phyloP scores from a whole-genome alignment of 1,139 yeast genomes.

The Suhomyces bolitotheri region DNA sequence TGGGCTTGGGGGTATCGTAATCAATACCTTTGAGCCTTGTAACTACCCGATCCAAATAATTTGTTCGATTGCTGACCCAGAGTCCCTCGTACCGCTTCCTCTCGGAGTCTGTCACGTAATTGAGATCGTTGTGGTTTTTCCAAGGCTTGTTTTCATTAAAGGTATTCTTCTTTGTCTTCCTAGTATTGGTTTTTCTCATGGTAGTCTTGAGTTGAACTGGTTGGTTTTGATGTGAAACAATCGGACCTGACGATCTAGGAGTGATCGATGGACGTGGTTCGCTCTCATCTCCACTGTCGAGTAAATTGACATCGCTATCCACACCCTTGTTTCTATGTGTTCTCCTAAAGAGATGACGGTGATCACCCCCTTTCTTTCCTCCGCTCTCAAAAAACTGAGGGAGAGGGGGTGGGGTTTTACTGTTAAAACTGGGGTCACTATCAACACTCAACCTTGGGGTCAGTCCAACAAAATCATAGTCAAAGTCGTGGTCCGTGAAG shows the following conservation, averaged over 20 bases:
- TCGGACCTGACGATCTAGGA: conserved; percentile 12
- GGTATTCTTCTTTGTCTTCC: conserved; percentile 41
- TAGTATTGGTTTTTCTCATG: conserved; percentile 58
- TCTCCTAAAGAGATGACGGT: conserved; percentile 15
- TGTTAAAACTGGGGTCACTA: conserved; percentile 10
- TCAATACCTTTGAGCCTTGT: conserved; percentile 38
- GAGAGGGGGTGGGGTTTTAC: conserved; percentile 10
- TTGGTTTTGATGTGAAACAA: conserved; percentile 14
- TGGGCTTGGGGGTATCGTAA: conserved; percentile 17
- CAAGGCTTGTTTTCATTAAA: conserved; percentile 94
- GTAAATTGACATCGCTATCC: conserved; percentile 17
- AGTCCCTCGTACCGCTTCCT: conserved; percentile 87
- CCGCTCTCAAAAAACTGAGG: conserved; percentile 19
- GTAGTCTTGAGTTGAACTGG: conserved; percentile 60
- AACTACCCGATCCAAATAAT: conserved; percentile 50
- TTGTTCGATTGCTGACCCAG: conserved; percentile 86
- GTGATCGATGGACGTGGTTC: conserved; percentile 8
- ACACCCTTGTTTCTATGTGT: conserved; percentile 20
- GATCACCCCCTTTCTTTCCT: conserved; percentile 9
- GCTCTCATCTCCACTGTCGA: conserved; percentile 19
- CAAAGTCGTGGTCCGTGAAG: conserved; percentile 9
- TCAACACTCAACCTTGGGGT: conserved; percentile 7
- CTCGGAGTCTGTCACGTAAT: conserved; percentile 66
- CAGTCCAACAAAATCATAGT: conserved; percentile 9
- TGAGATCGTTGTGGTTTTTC: conserved; percentile 77